phyloP scores from a whole-genome alignment of 2,329 filamentous ascomycete genomes.

The Atkinsonella texensis region DNA sequence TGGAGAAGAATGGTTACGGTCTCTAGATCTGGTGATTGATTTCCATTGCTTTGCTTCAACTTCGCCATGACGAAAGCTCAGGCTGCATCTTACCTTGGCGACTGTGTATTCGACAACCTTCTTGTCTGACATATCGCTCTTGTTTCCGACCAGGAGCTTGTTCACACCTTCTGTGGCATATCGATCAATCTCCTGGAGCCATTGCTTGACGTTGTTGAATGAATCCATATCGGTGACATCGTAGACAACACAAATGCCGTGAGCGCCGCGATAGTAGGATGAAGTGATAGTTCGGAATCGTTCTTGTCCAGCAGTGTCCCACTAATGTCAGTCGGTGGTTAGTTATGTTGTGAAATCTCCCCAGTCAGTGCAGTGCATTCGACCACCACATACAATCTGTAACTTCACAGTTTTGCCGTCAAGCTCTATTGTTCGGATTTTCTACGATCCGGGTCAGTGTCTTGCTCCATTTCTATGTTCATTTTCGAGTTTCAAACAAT shows the following conservation, averaged over 20 bases:
- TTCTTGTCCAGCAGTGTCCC: conserved; percentile 98
- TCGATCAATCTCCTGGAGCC: conserved; percentile 98
- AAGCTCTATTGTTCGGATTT: conserved; percentile 99
- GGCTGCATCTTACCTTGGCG: conserved; percentile 68
- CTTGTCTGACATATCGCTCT: conserved; percentile 99
- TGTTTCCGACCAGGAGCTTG: conserved; percentile 98
- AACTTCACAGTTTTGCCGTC: conserved; percentile 99
- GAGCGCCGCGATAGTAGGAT: conserved; percentile 97
- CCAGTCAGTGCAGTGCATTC: background rate
- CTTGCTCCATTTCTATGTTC: background rate
- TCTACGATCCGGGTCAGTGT: conserved; percentile 39
- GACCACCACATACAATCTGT: conserved; percentile 67
- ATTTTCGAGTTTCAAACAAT: background rate
- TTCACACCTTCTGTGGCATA: conserved; percentile 99
- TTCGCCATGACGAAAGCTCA: background rate
- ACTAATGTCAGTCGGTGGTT: conserved; percentile 41
- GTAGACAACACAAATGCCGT: conserved; percentile 99
- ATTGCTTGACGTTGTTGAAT: conserved; percentile 99
- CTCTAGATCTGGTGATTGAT: too few relatives aligned
- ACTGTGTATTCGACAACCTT: conserved; percentile 99
- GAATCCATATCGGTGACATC: conserved; percentile 99
- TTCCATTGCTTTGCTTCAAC: background rate
- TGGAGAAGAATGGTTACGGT: too few relatives aligned
- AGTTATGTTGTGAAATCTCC: background rate
- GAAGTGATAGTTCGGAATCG: conserved; percentile 99